Conservation (phyloP, 345 rosid genomes). For the Rhodomyrtus tomentosa region DNA sequence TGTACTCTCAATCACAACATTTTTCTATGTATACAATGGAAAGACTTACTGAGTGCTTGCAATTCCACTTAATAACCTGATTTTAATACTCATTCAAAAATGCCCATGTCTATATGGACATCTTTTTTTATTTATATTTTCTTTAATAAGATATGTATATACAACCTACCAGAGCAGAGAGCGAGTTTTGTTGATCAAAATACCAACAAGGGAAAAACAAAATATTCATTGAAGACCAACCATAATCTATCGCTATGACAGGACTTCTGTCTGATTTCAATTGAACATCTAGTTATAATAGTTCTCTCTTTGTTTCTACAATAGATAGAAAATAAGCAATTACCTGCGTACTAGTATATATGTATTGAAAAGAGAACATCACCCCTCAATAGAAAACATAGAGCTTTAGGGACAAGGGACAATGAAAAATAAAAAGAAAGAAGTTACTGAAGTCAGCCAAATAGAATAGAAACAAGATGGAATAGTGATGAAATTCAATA, state of each 20-base stretch:
- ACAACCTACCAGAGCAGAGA: neutral
- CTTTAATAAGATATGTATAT: neutral
- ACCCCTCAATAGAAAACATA: neutral
- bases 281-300: constrained; percentile 82
- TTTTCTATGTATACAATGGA: neutral
- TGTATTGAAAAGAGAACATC: neutral
- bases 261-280: constrained; percentile 87
- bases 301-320: constrained; percentile 71
- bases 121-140: neutral
- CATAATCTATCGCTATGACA: constrained; percentile 94
- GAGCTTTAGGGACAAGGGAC: too few relatives aligned
- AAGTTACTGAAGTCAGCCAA: too few relatives aligned
- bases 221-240: constrained; percentile 16
- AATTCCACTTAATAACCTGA: neutral
- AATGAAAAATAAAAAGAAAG: too few relatives aligned
- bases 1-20: too few relatives aligned
- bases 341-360: neutral
- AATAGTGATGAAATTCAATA: too few relatives aligned
- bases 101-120: neutral
- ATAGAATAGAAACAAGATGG: too few relatives aligned
- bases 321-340: neutral
- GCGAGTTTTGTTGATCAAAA: neutral
- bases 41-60: neutral
- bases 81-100: neutral
- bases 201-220: neutral